A percentile compares a stretch with the other conserved stretches of the same genome.
Conservation (phyloP, 2,329 filamentous ascomycete species). For the Eutypella sp. region DNA sequence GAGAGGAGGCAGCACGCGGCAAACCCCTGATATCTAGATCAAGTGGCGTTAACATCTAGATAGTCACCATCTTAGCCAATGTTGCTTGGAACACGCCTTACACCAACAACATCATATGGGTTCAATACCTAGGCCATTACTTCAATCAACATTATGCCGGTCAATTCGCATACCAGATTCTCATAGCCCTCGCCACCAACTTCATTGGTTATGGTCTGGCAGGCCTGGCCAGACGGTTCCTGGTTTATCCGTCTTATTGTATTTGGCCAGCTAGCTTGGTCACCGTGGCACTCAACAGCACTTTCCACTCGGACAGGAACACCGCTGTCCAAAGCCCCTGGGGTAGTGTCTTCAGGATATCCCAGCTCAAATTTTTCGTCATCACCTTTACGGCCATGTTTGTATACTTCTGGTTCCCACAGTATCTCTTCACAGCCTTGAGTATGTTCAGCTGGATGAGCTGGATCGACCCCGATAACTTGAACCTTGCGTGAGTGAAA, state of each 20-base stretch:
- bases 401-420: conserved; percentile 47
- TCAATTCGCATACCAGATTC: conserved; percentile 44
- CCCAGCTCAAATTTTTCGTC: conserved; percentile 42
- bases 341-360: conserved; percentile 33
- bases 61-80: conserved; percentile 57
- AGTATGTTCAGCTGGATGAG: conserved; percentile 47
- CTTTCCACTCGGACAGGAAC: conserved; percentile 41
- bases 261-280: conserved; percentile 45
- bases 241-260: conserved; percentile 47
- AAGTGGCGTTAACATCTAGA: not conserved
- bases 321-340: conserved; percentile 33
- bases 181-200: conserved; percentile 46
- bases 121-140: conserved; percentile 42
- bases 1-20: no score
- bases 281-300: conserved; percentile 41
- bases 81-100: conserved; percentile 44
- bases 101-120: conserved; percentile 46
- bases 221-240: conserved; percentile 40
- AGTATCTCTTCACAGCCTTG: conserved; percentile 42
- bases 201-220: conserved; percentile 53
- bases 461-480: conserved; percentile 42
- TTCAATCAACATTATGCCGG: conserved; percentile 47
- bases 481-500: conserved; percentile 17
- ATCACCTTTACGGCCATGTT: conserved; percentile 42
- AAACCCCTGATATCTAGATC: no score